A percentile compares a stretch with the other conserved stretches of the same genome.
Conservation (phyloP, 306 rosid genomes). For the Crataegus laevigata region DNA sequence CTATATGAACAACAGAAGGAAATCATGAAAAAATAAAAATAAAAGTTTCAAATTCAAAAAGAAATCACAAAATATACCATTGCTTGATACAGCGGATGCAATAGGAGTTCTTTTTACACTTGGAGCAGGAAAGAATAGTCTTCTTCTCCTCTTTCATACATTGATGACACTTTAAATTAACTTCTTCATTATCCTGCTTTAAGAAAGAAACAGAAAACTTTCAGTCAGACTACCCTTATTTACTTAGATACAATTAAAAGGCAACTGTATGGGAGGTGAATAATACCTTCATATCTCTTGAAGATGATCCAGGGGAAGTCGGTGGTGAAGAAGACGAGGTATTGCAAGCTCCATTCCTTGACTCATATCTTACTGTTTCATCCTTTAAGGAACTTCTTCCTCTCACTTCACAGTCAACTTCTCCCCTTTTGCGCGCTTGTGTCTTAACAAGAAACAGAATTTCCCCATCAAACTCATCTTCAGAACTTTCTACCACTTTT, state of each 20-base stretch:
- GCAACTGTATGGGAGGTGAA: background rate
- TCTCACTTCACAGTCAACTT: background rate
- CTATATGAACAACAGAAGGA: constrained; percentile 27
- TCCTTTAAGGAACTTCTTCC: constrained; percentile 10
- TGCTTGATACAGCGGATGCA: constrained; percentile 52
- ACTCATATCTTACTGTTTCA: background rate
- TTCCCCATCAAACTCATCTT: constrained; percentile 22
- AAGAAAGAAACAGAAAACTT: constrained; percentile 6
- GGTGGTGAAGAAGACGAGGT: constrained; percentile 13
- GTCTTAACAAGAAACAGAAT: constrained; percentile 15
- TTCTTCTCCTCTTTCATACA: constrained; percentile 49
- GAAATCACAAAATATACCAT: constrained; percentile 38
- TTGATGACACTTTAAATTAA: constrained; percentile 53
- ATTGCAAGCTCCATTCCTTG: background rate
- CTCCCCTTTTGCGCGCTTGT: constrained; percentile 31
- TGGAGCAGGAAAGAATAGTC: constrained; percentile 43
- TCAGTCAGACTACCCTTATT: background rate
- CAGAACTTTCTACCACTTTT: background rate
- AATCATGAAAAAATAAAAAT: constrained; percentile 9
- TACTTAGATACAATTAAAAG: background rate
- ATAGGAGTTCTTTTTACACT: constrained; percentile 49
- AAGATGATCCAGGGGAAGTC: constrained; percentile 10
- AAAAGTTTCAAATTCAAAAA: background rate
- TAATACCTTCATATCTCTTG: constrained; percentile 12
- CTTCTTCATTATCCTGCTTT: constrained; percentile 27